phyloP scores from a whole-genome alignment of 306 rosid genomes.

The Nissolia schottii region DNA sequence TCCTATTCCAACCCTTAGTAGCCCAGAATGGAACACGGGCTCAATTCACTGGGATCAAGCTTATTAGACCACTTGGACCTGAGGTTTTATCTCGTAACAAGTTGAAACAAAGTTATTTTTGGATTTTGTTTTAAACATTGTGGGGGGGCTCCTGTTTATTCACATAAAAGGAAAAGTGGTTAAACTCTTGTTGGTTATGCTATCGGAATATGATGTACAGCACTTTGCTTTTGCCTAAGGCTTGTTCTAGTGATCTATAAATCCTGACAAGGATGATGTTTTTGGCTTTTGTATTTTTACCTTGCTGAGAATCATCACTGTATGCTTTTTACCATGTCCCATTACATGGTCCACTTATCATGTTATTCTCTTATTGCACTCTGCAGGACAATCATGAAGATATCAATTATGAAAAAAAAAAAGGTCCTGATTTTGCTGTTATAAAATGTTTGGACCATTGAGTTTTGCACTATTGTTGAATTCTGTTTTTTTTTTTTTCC shows the following conservation, averaged over 20 bases:
- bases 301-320: slow-evolving; percentile 22
- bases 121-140: neutral
- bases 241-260: slow-evolving; percentile 24
- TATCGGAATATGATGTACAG: neutral
- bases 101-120: neutral
- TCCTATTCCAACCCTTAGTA: too few species aligned
- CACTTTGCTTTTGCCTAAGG: slow-evolving; percentile 18
- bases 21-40: too few species aligned
- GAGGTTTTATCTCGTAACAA: too few species aligned
- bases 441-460: neutral
- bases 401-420: neutral
- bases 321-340: slow-evolving; percentile 15
- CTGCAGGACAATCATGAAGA: slow-evolving; percentile 19
- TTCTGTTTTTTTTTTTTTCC: slow-evolving; percentile 18
- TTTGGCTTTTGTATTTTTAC: slow-evolving; percentile 35
- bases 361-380: neutral
- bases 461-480: neutral
- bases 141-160: neutral
- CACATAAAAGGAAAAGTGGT: neutral
- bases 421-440: neutral
- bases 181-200: neutral
- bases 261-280: slow-evolving; percentile 27
- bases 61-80: too few species aligned
- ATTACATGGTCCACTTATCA: slow-evolving; percentile 31
- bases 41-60: too few species aligned